Evolutionary conservation across 345 rosid species (phyloP).

Genomic region (Murraya koenigii): DNA sequence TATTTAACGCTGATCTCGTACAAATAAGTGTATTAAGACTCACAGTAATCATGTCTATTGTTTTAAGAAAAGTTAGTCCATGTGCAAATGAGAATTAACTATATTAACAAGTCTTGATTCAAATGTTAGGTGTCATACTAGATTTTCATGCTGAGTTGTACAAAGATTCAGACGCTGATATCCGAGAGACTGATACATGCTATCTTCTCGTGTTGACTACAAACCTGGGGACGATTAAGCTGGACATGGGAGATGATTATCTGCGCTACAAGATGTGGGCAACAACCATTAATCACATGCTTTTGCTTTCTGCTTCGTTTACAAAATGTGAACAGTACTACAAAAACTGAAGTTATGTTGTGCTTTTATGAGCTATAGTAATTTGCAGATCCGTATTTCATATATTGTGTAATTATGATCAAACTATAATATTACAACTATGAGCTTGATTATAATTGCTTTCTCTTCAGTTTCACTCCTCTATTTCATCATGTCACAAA

Average conservation of each 20-base stretch:
- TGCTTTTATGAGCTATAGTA: neutral
- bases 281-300: constrained; percentile 62
- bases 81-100: neutral
- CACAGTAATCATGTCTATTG: neutral
- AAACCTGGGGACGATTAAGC: constrained; percentile 56
- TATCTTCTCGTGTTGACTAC: constrained; percentile 67
- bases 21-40: neutral
- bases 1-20: neutral
- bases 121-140: constrained; percentile 52
- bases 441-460: neutral
- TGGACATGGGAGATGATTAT: constrained; percentile 83
- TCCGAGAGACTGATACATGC: constrained; percentile 48
- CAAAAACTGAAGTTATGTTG: constrained; percentile 27
- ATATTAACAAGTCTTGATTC: neutral
- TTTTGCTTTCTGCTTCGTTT: constrained; percentile 55
- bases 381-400: constrained; percentile 11
- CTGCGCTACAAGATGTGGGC: constrained; percentile 73
- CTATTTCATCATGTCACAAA: neutral
- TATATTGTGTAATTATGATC: constrained; percentile 21
- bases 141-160: constrained; percentile 74
- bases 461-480: neutral
- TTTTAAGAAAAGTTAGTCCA: neutral
- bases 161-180: constrained; percentile 40
- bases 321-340: constrained; percentile 47
- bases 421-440: neutral